Evolutionary conservation across 2,329 filamentous ascomycete genomes (phyloP).

Genomic region (Cladophialophora exuberans): DNA sequence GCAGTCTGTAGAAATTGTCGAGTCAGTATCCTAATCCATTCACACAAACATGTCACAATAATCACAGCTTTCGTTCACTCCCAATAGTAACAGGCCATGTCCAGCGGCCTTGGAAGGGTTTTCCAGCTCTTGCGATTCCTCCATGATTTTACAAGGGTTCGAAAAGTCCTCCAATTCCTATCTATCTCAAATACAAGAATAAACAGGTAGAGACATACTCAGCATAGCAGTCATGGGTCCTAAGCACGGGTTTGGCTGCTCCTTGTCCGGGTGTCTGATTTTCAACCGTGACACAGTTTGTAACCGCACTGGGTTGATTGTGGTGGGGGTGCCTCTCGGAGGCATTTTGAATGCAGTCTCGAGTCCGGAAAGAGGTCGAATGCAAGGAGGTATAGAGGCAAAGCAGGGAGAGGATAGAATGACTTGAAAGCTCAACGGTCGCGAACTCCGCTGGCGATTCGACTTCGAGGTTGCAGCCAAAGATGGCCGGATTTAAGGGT

Average conservation of each 20-base stretch:
- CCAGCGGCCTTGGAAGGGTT: too few species aligned
- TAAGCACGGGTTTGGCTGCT: constrained; percentile 66
- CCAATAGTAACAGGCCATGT: too few species aligned
- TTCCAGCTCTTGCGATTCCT: neutral
- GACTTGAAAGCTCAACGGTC: neutral
- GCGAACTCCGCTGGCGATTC: too few species aligned
- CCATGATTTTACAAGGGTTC: neutral
- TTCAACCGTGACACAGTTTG: constrained; percentile 59
- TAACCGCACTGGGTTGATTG: constrained; percentile 49
- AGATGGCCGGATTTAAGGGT: too few species aligned
- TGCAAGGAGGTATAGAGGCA: too few species aligned
- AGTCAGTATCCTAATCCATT: constrained; percentile 16
- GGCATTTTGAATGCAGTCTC: constrained; percentile 43
- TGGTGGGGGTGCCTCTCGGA: constrained; percentile 48
- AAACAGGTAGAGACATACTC: constrained; percentile 51
- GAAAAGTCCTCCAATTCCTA: neutral
- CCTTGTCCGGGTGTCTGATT: constrained; percentile 65
- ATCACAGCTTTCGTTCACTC: neutral
- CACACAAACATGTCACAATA: neutral
- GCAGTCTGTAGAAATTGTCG: constrained; percentile 41
- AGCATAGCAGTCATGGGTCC: constrained; percentile 68
- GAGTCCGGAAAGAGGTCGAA: neutral
- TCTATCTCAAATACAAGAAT: neutral
- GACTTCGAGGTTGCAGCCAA: too few species aligned
- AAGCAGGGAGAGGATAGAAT: too few species aligned